Evolutionary conservation across 2,329 filamentous ascomycete species (phyloP).

Genomic region (Claviceps maximensis): DNA sequence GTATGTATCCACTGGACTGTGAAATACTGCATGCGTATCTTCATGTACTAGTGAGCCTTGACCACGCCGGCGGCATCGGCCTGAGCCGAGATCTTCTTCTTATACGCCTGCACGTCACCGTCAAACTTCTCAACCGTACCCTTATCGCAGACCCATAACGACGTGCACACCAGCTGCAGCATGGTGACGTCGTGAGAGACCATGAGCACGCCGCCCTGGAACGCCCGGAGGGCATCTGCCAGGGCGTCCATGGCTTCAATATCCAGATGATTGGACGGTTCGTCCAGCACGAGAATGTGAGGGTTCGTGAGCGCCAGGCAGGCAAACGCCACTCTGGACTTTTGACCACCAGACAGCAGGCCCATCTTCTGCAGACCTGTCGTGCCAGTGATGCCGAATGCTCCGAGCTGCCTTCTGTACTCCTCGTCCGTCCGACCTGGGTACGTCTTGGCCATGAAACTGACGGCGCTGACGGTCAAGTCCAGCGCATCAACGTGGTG

Average conservation of each 20-base stretch:
- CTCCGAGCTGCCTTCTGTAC: constrained; percentile 87
- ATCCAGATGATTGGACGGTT: constrained; percentile 96
- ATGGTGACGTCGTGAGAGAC: constrained; percentile 99
- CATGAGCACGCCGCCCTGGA: constrained; percentile 94
- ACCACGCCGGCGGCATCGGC: constrained; percentile 82
- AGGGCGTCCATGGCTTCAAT: constrained; percentile 98
- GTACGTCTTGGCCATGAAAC: constrained; percentile 90
- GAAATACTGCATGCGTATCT: too few species aligned
- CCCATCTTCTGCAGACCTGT: constrained; percentile 95
- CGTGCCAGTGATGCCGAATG: constrained; percentile 81
- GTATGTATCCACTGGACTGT: too few species aligned
- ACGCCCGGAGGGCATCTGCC: constrained; percentile 67
- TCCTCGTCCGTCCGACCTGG: constrained; percentile 90
- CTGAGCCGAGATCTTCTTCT: constrained; percentile 87
- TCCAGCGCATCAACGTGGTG: constrained; percentile 96
- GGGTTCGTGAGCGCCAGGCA: constrained; percentile 87
- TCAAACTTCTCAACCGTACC: constrained; percentile 93
- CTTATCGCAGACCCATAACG: constrained; percentile 90
- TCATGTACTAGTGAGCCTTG: constrained; percentile 36
- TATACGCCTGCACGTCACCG: constrained; percentile 91
- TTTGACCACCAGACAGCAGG: constrained; percentile 89
- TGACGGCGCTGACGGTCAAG: constrained; percentile 75
- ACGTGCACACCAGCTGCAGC: constrained; percentile 90
- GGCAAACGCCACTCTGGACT: constrained; percentile 96
- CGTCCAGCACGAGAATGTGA: constrained; percentile 94